These are phyloP conservation scores for Knufia petricola DNA, from an alignment of 2,329 filamentous ascomycete genomes.

Conservation along the genomic window DNA sequence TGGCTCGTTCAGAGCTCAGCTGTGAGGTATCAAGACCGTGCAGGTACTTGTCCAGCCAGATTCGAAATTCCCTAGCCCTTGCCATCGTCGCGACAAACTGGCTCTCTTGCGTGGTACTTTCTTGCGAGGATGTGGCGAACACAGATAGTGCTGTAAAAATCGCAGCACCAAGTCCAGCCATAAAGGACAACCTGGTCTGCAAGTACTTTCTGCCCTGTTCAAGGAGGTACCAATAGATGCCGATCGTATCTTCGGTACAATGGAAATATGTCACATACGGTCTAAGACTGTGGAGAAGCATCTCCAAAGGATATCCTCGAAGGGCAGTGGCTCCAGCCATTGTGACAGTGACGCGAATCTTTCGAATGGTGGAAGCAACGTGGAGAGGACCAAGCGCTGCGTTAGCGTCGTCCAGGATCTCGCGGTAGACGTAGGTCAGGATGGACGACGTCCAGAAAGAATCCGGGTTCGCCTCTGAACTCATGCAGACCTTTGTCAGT, in stretches of 20 bases:
- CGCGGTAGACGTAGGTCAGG: slow-evolving; percentile 64
- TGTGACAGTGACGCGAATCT: slow-evolving; percentile 70
- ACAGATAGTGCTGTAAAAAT: slow-evolving; percentile 67
- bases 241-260: slow-evolving; percentile 83
- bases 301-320: slow-evolving; percentile 74
- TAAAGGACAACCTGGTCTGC: slow-evolving; percentile 57
- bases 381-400: slow-evolving; percentile 77
- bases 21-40: slow-evolving; percentile 48
- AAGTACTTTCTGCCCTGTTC: slow-evolving; percentile 58
- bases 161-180: slow-evolving; percentile 70
- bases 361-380: slow-evolving; percentile 75
- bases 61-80: slow-evolving; percentile 65
- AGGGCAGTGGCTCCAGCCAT: slow-evolving; percentile 63
- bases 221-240: slow-evolving; percentile 76
- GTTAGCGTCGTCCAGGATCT: slow-evolving; percentile 70
- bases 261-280: slow-evolving; percentile 72
- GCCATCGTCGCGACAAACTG: slow-evolving; percentile 69
- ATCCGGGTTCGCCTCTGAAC: slow-evolving; percentile 55
- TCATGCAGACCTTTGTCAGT: slow-evolving; percentile 66
- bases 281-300: slow-evolving; percentile 72
- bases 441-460: slow-evolving; percentile 67
- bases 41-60: slow-evolving; percentile 67
- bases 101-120: slow-evolving; percentile 74
- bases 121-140: slow-evolving; percentile 64
- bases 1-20: slow-evolving; percentile 25